Percentiles rank a stretch among this genome's conserved stretches.
Conservation (phyloP, 2,329 filamentous ascomycete genomes). For the Incumbomyces lentus region DNA sequence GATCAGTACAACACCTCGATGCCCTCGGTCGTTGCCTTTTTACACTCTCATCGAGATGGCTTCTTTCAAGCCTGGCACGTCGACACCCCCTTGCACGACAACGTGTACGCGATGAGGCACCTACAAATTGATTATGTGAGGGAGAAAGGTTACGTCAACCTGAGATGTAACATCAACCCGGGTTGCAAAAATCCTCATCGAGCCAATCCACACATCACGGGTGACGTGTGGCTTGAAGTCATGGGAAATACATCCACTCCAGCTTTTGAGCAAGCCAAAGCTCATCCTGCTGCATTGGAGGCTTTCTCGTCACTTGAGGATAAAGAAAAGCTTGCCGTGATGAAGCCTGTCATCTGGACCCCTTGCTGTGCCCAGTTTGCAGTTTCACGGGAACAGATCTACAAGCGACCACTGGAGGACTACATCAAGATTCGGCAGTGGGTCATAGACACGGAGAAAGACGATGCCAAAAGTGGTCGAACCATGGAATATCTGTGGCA, state of each 20-base stretch:
- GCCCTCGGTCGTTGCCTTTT: constrained; percentile 37
- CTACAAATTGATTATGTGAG: constrained; percentile 43
- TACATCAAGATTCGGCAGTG: constrained; percentile 51
- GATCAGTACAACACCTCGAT: constrained; percentile 32
- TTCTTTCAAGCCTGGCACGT: constrained; percentile 40
- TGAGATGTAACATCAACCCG: constrained; percentile 50
- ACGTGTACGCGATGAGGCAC: constrained; percentile 40
- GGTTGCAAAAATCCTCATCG: constrained; percentile 33
- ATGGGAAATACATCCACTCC: constrained; percentile 28
- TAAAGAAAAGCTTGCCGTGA: constrained; percentile 34
- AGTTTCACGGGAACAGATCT: constrained; percentile 45
- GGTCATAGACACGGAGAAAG: constrained; percentile 46
- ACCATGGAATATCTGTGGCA: constrained; percentile 60
- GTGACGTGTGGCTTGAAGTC: constrained; percentile 28
- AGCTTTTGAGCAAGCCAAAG: constrained; percentile 34
- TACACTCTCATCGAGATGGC: constrained; percentile 30
- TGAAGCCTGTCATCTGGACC: constrained; percentile 35
- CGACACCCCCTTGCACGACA: constrained; percentile 45
- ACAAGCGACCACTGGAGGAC: constrained; percentile 38
- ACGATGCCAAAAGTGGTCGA: constrained; percentile 47
- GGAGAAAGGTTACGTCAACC: constrained; percentile 48
- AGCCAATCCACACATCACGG: constrained; percentile 25
- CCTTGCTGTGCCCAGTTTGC: constrained; percentile 60
- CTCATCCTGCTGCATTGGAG: constrained; percentile 1
- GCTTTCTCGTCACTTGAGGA: constrained; percentile 20